These are phyloP conservation scores for Solanum corneliomulleri DNA, from an alignment of 257 asterid species.

Conservation along the genomic window DNA sequence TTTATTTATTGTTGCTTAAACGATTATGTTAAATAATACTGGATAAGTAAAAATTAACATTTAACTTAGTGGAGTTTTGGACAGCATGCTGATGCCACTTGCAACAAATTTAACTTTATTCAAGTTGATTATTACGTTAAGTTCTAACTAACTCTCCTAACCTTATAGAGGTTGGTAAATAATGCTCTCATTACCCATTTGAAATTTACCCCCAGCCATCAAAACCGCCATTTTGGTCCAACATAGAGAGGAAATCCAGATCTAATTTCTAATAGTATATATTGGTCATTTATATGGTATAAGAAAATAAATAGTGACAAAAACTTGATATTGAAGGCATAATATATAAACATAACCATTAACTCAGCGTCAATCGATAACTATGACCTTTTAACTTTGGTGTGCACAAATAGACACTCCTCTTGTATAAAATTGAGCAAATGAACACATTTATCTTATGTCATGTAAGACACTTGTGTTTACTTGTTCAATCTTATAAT, in stretches of 20 bases:
- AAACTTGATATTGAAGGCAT: too few species aligned
- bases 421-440: too few species aligned
- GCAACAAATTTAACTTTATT: background rate
- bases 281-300: background rate
- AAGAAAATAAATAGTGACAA: background rate
- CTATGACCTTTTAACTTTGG: too few species aligned
- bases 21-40: too few species aligned
- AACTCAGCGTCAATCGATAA: rapidly evolving
- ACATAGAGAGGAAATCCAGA: background rate
- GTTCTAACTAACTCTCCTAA: background rate
- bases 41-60: background rate
- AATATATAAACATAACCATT: too few species aligned
- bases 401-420: too few species aligned
- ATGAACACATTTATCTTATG: too few species aligned
- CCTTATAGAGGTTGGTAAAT: background rate
- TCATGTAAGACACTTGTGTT: rapidly evolving
- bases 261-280: background rate
- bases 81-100: background rate
- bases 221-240: background rate
- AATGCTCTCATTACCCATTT: background rate
- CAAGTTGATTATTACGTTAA: background rate
- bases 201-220: background rate
- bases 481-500: too few species aligned
- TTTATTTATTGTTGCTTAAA: background rate
- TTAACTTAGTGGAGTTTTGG: background rate